phyloP scores from a whole-genome alignment of 495 filamentous ascomycete genomes.

The Hypoxylon fragiforme region DNA sequence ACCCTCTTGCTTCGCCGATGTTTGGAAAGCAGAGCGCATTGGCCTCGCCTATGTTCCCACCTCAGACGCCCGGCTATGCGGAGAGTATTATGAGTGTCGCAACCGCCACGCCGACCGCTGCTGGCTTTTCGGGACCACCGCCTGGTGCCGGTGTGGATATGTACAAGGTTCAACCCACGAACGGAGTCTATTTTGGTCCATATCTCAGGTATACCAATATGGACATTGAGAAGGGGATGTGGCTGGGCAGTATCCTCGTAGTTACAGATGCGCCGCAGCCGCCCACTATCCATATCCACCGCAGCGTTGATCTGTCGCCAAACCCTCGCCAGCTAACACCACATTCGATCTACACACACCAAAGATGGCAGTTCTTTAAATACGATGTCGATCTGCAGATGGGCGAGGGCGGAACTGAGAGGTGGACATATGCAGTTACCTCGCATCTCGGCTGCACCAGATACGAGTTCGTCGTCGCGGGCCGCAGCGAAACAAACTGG shows the following conservation, averaged over 20 bases:
- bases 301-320: constrained; percentile 85
- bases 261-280: constrained; percentile 91
- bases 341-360: constrained; percentile 82
- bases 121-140: constrained; percentile 81
- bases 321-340: constrained; percentile 90
- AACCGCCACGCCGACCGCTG: constrained; percentile 66
- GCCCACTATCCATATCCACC: constrained; percentile 94
- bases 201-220: constrained; percentile 97
- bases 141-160: constrained; percentile 85
- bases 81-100: constrained; percentile 79
- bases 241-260: constrained; percentile 75
- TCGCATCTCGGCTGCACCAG: constrained; percentile 95
- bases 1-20: constrained; percentile 75
- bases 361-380: constrained; percentile 92
- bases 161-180: constrained; percentile 90
- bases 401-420: constrained; percentile 76
- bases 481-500: constrained; percentile 87
- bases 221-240: constrained; percentile 88
- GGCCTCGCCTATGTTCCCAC: constrained; percentile 73
- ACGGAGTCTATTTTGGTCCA: constrained; percentile 98
- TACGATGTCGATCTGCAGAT: constrained; percentile 93
- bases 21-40: constrained; percentile 70
- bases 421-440: constrained; percentile 98
- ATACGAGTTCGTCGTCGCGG: constrained; percentile 97
- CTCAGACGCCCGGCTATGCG: constrained; percentile 71